Conservation (phyloP, 768 basidiomycete genomes). For the Lentinula boryana region DNA sequence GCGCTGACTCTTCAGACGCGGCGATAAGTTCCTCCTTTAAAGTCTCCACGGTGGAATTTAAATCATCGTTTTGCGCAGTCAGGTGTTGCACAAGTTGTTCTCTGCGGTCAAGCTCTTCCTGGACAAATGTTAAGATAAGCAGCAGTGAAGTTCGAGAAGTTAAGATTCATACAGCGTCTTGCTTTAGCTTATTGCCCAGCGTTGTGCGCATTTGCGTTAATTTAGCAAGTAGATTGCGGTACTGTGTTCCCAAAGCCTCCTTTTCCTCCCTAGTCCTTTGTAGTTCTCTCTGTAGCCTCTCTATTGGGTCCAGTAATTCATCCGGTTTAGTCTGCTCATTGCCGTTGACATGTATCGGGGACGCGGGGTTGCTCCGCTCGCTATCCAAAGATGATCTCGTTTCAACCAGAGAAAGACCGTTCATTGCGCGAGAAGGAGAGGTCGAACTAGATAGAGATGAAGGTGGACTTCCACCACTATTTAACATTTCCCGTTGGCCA, state of each 20-base stretch:
- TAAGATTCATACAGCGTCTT: slow-evolving; percentile 77
- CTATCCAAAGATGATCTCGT: slow-evolving; percentile 41
- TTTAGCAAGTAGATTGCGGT: slow-evolving; percentile 80
- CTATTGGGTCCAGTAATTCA: slow-evolving; percentile 41
- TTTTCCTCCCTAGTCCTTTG: slow-evolving; percentile 77
- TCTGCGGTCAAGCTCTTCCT: slow-evolving; percentile 98
- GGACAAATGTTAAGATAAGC: slow-evolving; percentile 17
- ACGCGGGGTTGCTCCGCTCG: slow-evolving; percentile 28
- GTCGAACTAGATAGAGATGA: slow-evolving; percentile 24
- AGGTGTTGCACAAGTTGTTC: slow-evolving; percentile 81
- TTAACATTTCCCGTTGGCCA: neutral
- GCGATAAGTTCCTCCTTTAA: slow-evolving; percentile 75
- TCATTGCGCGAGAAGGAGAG: slow-evolving; percentile 17
- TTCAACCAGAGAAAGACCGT: slow-evolving; percentile 15
- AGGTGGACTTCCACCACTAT: slow-evolving; percentile 12
- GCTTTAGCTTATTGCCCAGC: slow-evolving; percentile 88
- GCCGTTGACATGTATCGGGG: slow-evolving; percentile 26
- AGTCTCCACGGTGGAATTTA: slow-evolving; percentile 65
- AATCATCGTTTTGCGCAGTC: slow-evolving; percentile 70
- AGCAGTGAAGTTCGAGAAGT: neutral
- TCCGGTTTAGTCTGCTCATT: slow-evolving; percentile 28
- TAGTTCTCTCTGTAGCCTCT: slow-evolving; percentile 69
- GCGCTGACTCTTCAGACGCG: slow-evolving; percentile 71
- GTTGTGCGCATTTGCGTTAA: slow-evolving; percentile 91
- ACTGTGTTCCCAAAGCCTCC: slow-evolving; percentile 80